phyloP scores from a whole-genome alignment of 1,139 yeast genomes.

The Kodamaea sp. region DNA sequence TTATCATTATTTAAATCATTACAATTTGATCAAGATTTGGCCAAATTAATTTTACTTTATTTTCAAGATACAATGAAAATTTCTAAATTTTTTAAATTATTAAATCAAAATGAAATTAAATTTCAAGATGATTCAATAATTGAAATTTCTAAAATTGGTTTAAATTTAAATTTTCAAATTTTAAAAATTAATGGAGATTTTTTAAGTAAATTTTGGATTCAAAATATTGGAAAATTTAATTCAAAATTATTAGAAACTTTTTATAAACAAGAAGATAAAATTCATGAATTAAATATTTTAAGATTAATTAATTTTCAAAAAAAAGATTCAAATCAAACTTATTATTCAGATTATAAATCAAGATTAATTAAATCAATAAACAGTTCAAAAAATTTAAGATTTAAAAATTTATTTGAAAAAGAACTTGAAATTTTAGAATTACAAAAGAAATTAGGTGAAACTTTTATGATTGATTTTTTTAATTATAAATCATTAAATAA shows the following conservation, averaged over 20 bases:
- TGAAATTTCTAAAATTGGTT: constrained; percentile 12
- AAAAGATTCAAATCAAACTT: constrained; percentile 13
- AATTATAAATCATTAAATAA: constrained; percentile 49
- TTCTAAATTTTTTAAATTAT: constrained; percentile 39
- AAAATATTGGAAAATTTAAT: constrained; percentile 28
- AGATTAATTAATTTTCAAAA: constrained; percentile 18
- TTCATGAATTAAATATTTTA: constrained; percentile 20
- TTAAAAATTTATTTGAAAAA: constrained; percentile 38
- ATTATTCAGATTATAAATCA: constrained; percentile 26
- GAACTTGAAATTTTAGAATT: constrained; percentile 50
- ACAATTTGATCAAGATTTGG: constrained; percentile 62
- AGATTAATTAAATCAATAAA: constrained; percentile 23
- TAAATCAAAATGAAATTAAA: constrained; percentile 39
- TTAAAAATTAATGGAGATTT: constrained; percentile 36
- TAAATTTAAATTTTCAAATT: constrained; percentile 12
- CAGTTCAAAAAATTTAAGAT: constrained; percentile 20
- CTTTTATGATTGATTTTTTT: constrained; percentile 54
- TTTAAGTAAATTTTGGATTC: constrained; percentile 42
- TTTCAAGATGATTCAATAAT: constrained; percentile 17
- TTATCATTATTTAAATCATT: constrained; percentile 68
- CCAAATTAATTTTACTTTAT: constrained; percentile 55
- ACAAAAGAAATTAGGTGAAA: constrained; percentile 52
- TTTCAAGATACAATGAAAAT: constrained; percentile 40
- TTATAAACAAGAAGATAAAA: constrained; percentile 34
- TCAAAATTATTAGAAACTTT: constrained; percentile 26